Evolutionary conservation across 306 rosid genomes (phyloP).

Genomic region (Arachis stenosperma): DNA sequence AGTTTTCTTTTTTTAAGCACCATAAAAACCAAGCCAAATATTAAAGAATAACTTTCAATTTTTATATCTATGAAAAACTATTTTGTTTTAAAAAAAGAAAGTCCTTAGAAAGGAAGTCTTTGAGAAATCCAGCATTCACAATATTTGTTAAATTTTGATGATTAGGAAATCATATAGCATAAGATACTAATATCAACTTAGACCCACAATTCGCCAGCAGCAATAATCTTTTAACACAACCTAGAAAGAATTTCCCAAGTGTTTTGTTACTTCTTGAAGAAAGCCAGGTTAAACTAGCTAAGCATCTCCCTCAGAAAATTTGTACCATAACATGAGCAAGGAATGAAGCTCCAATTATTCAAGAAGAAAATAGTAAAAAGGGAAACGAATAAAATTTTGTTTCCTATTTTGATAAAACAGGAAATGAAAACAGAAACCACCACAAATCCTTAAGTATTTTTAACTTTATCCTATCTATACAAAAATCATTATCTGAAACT

Average conservation of each 20-base stretch:
- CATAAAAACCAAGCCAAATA: neutral
- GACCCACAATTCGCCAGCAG: neutral
- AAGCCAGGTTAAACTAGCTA: neutral
- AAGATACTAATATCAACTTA: constrained; percentile 19
- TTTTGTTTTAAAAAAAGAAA: constrained; percentile 2
- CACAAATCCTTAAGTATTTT: too few relatives aligned
- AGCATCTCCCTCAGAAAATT: neutral
- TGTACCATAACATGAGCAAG: neutral
- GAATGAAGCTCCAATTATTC: constrained; percentile 9
- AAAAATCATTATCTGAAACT: too few relatives aligned
- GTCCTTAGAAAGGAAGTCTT: constrained; percentile 6
- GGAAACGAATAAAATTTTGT: too few relatives aligned
- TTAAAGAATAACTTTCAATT: neutral
- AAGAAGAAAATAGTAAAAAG: neutral
- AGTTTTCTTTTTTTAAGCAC: neutral
- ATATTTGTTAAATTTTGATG: neutral
- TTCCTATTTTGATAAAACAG: too few relatives aligned
- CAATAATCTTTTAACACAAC: constrained; percentile 21
- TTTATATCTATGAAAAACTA: neutral
- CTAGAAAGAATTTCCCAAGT: neutral
- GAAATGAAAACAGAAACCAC: too few relatives aligned
- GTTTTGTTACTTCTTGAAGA: neutral
- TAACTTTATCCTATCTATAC: too few relatives aligned
- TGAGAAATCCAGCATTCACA: neutral
- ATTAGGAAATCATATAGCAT: neutral